These are phyloP conservation scores for Lepidium africanum DNA, from an alignment of 345 rosid species.

Conservation along the genomic window DNA sequence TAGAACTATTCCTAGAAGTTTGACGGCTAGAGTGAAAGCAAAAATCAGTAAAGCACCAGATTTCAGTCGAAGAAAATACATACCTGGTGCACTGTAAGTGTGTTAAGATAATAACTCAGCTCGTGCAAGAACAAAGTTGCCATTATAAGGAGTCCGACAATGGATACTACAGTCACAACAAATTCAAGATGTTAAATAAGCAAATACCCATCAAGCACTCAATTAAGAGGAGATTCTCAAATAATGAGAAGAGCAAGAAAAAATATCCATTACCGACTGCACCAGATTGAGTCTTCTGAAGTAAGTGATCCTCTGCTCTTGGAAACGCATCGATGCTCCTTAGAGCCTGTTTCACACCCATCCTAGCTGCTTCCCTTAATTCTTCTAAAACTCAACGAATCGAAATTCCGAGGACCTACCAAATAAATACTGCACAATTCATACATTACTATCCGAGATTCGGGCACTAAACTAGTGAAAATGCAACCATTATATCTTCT, in stretches of 20 bases:
- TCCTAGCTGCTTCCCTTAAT: constrained; percentile 20
- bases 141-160: constrained; percentile 78
- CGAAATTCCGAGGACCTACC: neutral
- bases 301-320: constrained; percentile 89
- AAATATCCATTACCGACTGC: constrained; percentile 55
- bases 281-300: constrained; percentile 92
- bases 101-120: constrained; percentile 71
- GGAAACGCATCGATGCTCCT: constrained; percentile 91
- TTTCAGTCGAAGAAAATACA: neutral
- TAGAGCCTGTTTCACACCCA: constrained; percentile 82
- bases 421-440: neutral
- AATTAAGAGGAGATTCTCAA: neutral
- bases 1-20: neutral
- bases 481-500: neutral
- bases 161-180: constrained; percentile 52
- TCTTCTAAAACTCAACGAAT: neutral
- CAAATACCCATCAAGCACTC: neutral
- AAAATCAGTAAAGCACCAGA: neutral
- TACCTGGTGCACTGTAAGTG: constrained; percentile 90
- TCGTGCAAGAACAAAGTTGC: constrained; percentile 84
- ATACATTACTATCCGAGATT: neutral
- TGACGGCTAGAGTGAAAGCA: neutral
- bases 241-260: neutral
- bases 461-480: neutral
- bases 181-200: neutral